Evolutionary conservation across 2,329 filamentous ascomycete species (phyloP).

Genomic region (Diaporthe nobilis): DNA sequence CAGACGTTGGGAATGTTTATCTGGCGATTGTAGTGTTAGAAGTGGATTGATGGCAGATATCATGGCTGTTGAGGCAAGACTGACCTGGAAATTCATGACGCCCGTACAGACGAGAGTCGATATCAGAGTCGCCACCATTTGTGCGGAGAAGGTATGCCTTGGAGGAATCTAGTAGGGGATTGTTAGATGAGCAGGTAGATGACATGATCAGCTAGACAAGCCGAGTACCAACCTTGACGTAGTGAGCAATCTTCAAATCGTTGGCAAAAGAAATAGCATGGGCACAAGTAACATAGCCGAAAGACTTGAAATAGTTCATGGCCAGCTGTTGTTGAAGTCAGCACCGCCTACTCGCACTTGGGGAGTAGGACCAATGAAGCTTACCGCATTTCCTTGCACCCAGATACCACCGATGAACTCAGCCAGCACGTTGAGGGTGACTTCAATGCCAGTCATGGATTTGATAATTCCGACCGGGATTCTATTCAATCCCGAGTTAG

Average conservation of each 20-base stretch:
- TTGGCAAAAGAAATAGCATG: constrained; percentile 65
- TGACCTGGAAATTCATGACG: constrained; percentile 64
- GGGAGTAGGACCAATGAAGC: not conserved
- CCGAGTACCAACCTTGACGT: constrained; percentile 59
- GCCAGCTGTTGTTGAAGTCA: constrained; percentile 47
- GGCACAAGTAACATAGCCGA: constrained; percentile 54
- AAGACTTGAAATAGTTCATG: constrained; percentile 62
- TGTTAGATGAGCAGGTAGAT: not conserved
- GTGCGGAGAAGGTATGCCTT: constrained; percentile 70
- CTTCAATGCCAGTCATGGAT: constrained; percentile 58
- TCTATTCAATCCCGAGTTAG: not conserved
- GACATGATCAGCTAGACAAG: not conserved
- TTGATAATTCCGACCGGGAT: constrained; percentile 60
- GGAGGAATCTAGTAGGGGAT: constrained; percentile 62
- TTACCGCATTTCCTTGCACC: constrained; percentile 56
- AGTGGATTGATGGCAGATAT: not conserved
- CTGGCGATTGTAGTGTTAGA: not conserved
- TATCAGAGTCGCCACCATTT: constrained; percentile 70
- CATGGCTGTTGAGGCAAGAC: not conserved
- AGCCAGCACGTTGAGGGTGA: constrained; percentile 56
- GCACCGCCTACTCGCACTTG: not conserved
- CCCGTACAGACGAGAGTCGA: constrained; percentile 66
- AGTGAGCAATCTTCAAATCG: constrained; percentile 54
- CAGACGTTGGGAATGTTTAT: constrained; percentile 63
- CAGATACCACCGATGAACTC: constrained; percentile 62